phyloP scores from a whole-genome alignment of 805 yeast genomes.

The Kazachstania africana region DNA sequence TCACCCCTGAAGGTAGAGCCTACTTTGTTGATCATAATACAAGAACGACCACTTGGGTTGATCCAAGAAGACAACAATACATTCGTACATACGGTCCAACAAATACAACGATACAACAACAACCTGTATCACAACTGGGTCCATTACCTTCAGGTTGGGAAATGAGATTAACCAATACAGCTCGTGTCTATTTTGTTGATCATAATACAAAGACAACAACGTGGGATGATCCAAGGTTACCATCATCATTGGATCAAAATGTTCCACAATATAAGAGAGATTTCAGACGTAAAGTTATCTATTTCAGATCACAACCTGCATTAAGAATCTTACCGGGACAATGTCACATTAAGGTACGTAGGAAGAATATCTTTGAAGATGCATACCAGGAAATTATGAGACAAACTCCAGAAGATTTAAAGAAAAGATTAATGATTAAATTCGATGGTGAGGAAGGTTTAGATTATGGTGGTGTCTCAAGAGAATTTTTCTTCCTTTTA shows the following conservation, averaged over 20 bases:
- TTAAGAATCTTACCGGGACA: constrained; percentile 95
- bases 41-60: constrained; percentile 99
- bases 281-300: constrained; percentile 92
- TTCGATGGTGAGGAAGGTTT: constrained; percentile 99
- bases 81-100: constrained; percentile 86
- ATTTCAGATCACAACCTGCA: constrained; percentile 97
- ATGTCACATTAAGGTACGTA: constrained; percentile 94
- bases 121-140: constrained; percentile 94
- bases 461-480: constrained; percentile 98
- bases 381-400: constrained; percentile 98
- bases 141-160: constrained; percentile 99
- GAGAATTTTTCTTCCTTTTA: constrained; percentile 92
- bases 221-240: constrained; percentile 99
- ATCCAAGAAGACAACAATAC: constrained; percentile 97
- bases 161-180: constrained; percentile 97
- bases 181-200: constrained; percentile 96
- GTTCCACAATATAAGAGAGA: constrained; percentile 99
- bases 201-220: constrained; percentile 98
- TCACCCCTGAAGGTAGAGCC: constrained; percentile 96
- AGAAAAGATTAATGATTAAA: constrained; percentile 94
- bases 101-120: constrained; percentile 87
- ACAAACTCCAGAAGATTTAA: constrained; percentile 95
- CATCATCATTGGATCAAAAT: constrained; percentile 92
- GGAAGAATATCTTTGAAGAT: constrained; percentile 94
- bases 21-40: constrained; percentile 98